Evolutionary conservation across 108 stramenopile species (phyloP), one percentile per base, ranked within the genome.

Genomic region (Nannochloropsis granulata): DNA sequence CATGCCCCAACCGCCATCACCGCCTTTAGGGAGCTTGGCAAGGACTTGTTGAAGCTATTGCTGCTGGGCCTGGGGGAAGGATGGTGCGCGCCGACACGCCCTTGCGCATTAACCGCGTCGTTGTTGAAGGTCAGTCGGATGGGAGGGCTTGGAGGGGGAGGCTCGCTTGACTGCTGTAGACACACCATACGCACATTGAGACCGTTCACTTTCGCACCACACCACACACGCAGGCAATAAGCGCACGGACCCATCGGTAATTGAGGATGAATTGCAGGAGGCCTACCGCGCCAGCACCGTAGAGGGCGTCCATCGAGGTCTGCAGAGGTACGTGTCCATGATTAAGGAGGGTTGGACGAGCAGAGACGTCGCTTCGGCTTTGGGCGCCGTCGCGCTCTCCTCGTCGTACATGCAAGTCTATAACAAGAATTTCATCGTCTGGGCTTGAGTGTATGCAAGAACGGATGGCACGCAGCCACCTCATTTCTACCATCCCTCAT

Each of bases 181-280:
- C 34, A 34, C 34, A 34, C 34, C n/a, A n/a, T 34, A 3, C 34
- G 5, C 34, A 34, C 34, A 34, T 34, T 34, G 56, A 11, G 8
- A 10, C 16, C 5, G n/a, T 71, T 71, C n/a, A 71, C 16, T 3
- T 71, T 11, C 80, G 44, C 84, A 80, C 80, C 44, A 25, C n/a
- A 80, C 80, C 80, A 44, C 43, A 23, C 78, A 44, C 34, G 80
- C 80, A 44, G 84, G 84, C 9, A 85, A 85, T 45, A 85, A 85
- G 25, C 84, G 84, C 44, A 85, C 84, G 16, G 26, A 43, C 44
- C 80, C 84, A 19, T 85, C 79, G 79, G 80, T 85, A 23, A 80
- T 85, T 45, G 84, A 85, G 80, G 84, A 85, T 42, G 45, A 85
- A 26, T 80, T 85, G 23, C 84, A 85, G 80, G 80, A 85, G 13